A percentile compares a stretch with the other conserved stretches of the same genome.
These are phyloP conservation scores for Pichia pseudocactophila DNA, from an alignment of 805 yeast genomes.

Conservation along the genomic window DNA sequence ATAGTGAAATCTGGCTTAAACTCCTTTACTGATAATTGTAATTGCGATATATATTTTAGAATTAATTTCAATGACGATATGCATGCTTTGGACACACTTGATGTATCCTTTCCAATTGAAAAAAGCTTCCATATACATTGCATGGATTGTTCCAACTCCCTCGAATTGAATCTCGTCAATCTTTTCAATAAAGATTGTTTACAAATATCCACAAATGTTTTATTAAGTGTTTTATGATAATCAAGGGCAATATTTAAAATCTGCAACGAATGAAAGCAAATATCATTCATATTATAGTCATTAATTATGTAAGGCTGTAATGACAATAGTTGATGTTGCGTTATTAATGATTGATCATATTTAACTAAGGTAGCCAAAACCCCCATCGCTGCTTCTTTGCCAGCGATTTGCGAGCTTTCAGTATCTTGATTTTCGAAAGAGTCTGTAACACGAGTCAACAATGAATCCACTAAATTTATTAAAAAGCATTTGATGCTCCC, in stretches of 20 bases:
- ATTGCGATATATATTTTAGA: conserved; percentile 34
- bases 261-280: conserved; percentile 42
- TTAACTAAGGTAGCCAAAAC: conserved; percentile 49
- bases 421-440: conserved; percentile 7
- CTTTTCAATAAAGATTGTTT: conserved; percentile 44
- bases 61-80: conserved; percentile 48
- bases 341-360: conserved; percentile 42
- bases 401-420: conserved; percentile 20
- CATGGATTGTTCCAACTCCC: conserved; percentile 64
- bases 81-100: conserved; percentile 52
- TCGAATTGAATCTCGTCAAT: conserved; percentile 50
- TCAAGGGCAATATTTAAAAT: conserved; percentile 46
- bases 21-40: conserved; percentile 7
- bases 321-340: conserved; percentile 57
- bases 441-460: conserved; percentile 31
- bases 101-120: conserved; percentile 33
- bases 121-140: conserved; percentile 59
- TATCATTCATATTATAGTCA: conserved; percentile 32
- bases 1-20: conserved; percentile 36
- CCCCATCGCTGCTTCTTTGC: conserved; percentile 33
- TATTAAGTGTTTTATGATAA: conserved; percentile 35
- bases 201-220: conserved; percentile 40
- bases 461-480: conserved; percentile 25
- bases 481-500: conserved; percentile 18
- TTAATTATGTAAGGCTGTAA: conserved; percentile 58